Base-by-base conservation (phyloP, 352 stramenopile species). In the Saprolegnia diclina region DNA sequence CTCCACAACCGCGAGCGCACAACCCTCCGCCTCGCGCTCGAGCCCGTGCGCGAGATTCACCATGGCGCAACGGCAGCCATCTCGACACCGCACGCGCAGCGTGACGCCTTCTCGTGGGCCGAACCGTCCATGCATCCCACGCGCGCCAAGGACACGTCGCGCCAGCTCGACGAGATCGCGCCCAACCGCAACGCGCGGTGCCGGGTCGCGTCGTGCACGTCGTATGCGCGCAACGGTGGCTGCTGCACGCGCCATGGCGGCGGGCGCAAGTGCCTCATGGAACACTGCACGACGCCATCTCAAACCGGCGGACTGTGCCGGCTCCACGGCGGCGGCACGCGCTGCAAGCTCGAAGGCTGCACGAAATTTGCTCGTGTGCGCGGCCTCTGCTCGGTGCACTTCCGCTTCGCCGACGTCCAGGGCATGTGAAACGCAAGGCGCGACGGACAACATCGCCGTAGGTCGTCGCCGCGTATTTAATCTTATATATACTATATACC, bases 291-390 rank as follows among this genome's bases (percentile, higher is more conserved):
- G 65, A 92, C 90, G 70, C 89, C 83, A 18, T 83, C 84, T 2
- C 76, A 92, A 37, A 92, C 84, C 57, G 84, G 86, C 21, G 84
- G 86, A 59, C 91, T 92, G 59, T 96, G 88, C 63, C 86, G 85
- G 3, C 77, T 92, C 56, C 88, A 96, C 64, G 88, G 88, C 16
- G 88, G 88, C 24, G 89, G 85, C 24, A 91, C 86, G 7, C 83
- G 88, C 9, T 95, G 88, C 73, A 92, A 91, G 71, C 80, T 84
- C 53, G 83, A 89, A 9, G 84, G 80, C 19, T 96, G 88, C 67
- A 79, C 77, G 62, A 95, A 96, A 72, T 94, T 94, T 71, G 85
- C 86, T 0, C 84, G 92, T 65, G 90, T 84, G 1, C 76, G 83
- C 14, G 87, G 87, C 6, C 78, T 93, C 22, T 96, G 88, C 74